Base-by-base conservation (phyloP, 805 yeast genomes). In the Saccharomyces paradoxus region DNA sequence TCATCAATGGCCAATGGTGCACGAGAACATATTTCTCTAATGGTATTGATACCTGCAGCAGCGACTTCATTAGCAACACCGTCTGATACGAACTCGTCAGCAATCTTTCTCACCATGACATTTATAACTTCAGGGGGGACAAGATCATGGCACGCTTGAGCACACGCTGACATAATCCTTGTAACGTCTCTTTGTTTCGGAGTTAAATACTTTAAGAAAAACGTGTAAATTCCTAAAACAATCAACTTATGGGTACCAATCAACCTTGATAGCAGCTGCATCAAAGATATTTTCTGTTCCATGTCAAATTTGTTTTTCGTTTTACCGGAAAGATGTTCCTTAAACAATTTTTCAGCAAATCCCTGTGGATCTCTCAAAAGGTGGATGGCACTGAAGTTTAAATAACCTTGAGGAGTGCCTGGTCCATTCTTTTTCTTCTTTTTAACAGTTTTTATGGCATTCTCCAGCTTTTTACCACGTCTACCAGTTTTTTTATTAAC, bases 11-110 rank as follows among this genome's bases (percentile, higher is more conserved):
- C 96, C 60, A 92, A 77, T 14, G 99, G 97, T 10, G 96, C 95
- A 77, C 99, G 84, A 1, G 96, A 72, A 59, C 91, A 78, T 55
- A 94, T 89, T 72, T 94, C 99, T 63, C 98, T 79, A 56, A 92
- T 92, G 2, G 98, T 88, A 71, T 94, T 94, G 60, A 94, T 79
- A 65, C 99, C 99, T 4, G 98, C 98, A 52, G 97, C 90, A 4
- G 97, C 97, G 53, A 91, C 99, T 72, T 94, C 97, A 32, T 96
- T 84, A 14, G 97, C 90, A 44, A 94, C 99, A 78, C 99, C 99
- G 67, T 94, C 98, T 61, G 96, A 87, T 27, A 94, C 97, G 65
- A 94, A 94, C 72, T 94, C 99, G 72, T 94, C 96, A 1, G 99
- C 98, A 60, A 94, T 83, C 67, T 92, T 94, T 55, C 96, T 81